These are phyloP conservation scores for Xenosphaeropsis pyriputrescens DNA, from an alignment of 2,329 filamentous ascomycete species.

Conservation along the genomic window DNA sequence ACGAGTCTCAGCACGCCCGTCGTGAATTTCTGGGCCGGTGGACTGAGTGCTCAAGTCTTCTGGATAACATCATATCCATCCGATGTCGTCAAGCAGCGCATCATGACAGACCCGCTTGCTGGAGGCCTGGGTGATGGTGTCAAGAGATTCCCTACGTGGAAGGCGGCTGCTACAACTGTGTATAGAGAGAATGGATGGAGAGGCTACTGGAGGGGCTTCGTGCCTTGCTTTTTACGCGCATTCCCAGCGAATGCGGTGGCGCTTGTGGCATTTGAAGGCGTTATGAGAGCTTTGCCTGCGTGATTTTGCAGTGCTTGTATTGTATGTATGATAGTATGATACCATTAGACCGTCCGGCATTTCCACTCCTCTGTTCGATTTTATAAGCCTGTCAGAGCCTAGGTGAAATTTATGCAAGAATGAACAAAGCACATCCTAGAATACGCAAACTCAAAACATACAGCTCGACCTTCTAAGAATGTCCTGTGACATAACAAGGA, in stretches of 20 bases:
- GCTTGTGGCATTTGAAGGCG: slow-evolving; percentile 81
- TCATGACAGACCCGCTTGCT: slow-evolving; percentile 90
- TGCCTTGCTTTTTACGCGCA: slow-evolving; percentile 84
- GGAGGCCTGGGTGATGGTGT: slow-evolving; percentile 51
- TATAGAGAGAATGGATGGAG: slow-evolving; percentile 61
- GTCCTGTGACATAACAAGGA: too few relatives aligned
- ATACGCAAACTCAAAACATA: too few relatives aligned
- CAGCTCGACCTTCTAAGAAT: too few relatives aligned
- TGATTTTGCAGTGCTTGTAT: too few relatives aligned
- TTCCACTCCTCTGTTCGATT: too few relatives aligned
- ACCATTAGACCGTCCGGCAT: too few relatives aligned
- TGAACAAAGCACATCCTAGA: too few relatives aligned
- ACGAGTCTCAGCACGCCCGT: slow-evolving; percentile 62
- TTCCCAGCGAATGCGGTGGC: slow-evolving; percentile 96
- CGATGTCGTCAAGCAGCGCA: slow-evolving; percentile 87
- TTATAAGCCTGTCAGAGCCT: too few relatives aligned
- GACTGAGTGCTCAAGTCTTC: slow-evolving; percentile 83
- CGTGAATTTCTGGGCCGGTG: slow-evolving; percentile 95
- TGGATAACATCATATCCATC: slow-evolving; percentile 88
- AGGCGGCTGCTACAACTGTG: slow-evolving; percentile 62
- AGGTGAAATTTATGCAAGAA: too few relatives aligned
- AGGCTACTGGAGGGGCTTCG: slow-evolving; percentile 86
- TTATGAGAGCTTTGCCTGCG: slow-evolving; percentile 52
- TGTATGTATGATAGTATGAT: too few relatives aligned
- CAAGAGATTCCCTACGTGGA: slow-evolving; percentile 61